phyloP scores from a whole-genome alignment of 2,329 filamentous ascomycete species.

The Venturia oleaginea region DNA sequence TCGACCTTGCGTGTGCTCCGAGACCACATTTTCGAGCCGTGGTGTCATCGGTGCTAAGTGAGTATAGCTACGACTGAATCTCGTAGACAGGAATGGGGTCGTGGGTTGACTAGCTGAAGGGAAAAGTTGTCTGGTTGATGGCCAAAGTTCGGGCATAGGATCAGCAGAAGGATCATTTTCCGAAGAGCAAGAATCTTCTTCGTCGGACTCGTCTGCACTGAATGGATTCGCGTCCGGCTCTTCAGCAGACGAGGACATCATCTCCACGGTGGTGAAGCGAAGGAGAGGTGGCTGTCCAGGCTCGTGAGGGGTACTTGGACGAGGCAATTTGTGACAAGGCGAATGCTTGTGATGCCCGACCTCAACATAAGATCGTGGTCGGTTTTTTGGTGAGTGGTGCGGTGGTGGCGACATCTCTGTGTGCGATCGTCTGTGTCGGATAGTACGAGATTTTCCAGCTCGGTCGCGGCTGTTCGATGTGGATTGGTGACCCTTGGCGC shows the following conservation, averaged over 20 bases:
- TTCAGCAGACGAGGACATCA: background rate
- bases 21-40: slow-evolving; percentile 18
- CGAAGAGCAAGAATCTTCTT: slow-evolving; percentile 12
- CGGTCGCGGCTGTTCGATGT: slow-evolving; percentile 3
- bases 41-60: slow-evolving; percentile 17
- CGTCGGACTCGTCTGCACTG: background rate
- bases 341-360: slow-evolving; percentile 1
- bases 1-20: slow-evolving; percentile 15
- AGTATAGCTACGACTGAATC: background rate
- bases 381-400: background rate
- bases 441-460: background rate
- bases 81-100: slow-evolving; percentile 9
- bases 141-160: slow-evolving; percentile 15
- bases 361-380: slow-evolving; percentile 5
- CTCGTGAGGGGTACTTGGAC: slow-evolving; percentile 1
- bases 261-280: background rate
- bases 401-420: background rate
- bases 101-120: slow-evolving; percentile 13
- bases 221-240: background rate
- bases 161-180: background rate
- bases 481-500: background rate
- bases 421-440: slow-evolving; percentile 1
- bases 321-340: background rate
- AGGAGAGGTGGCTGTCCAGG: slow-evolving; percentile 3
- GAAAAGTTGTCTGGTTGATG: slow-evolving; percentile 15